These are phyloP conservation scores for Trichophyton benhamiae DNA, from an alignment of 2,329 filamentous ascomycete genomes.

Conservation along the genomic window DNA sequence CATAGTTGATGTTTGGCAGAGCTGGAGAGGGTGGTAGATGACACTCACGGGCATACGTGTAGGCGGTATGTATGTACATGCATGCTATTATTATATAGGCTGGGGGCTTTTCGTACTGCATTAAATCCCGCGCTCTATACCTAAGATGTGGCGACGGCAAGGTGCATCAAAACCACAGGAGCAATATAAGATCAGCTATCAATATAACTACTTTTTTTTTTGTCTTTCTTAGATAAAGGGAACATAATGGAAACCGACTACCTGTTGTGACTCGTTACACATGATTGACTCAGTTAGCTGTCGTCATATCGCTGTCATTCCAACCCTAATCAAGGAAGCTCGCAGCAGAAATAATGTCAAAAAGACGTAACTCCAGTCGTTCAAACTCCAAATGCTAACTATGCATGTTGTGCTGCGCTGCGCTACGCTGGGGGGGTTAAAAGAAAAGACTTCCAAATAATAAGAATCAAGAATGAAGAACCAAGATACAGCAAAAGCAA, in stretches of 20 bases:
- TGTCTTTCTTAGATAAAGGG: not conserved
- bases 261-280: constrained; percentile 2
- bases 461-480: not conserved
- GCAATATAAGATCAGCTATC: not conserved
- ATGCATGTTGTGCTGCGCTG: not conserved
- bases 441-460: not conserved
- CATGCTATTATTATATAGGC: not conserved
- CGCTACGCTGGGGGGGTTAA: not conserved
- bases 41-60: not conserved
- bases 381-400: not conserved
- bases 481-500: not conserved
- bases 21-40: constrained; percentile 15
- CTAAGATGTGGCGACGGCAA: not conserved
- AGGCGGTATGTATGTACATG: not conserved
- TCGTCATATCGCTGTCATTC: not conserved
- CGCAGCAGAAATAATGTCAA: not conserved
- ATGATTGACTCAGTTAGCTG: not conserved
- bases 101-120: not conserved
- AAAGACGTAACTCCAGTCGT: not conserved
- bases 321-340: not conserved
- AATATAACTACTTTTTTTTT: not conserved
- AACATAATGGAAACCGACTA: not conserved
- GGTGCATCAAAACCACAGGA: not conserved
- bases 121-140: not conserved
- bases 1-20: constrained; percentile 15